These are phyloP conservation scores for Zymoseptoria tritici DNA, from an alignment of 2,329 filamentous ascomycete genomes.

Conservation along the genomic window DNA sequence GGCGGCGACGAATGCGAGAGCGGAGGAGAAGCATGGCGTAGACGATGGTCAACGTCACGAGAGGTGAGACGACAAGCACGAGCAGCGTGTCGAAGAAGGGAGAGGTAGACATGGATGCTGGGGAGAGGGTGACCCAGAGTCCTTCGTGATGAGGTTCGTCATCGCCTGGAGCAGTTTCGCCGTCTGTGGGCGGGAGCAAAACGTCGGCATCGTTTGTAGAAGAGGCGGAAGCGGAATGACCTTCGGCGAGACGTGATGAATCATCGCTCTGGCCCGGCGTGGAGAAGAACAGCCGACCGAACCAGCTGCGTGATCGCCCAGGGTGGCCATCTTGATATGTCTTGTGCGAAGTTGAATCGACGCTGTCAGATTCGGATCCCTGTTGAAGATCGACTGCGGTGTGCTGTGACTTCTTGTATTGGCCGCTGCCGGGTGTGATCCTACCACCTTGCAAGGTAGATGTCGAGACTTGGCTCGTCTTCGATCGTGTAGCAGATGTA, in stretches of 20 bases:
- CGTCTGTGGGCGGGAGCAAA: slow-evolving; percentile 2
- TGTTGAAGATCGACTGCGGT: slow-evolving; percentile 18
- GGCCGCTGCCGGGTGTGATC: slow-evolving; percentile 64
- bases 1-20: slow-evolving; percentile 76
- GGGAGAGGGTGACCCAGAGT: slow-evolving; percentile 93
- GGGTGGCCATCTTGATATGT: slow-evolving; percentile 7
- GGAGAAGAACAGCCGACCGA: slow-evolving; percentile 19
- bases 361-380: slow-evolving; percentile 7
- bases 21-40: slow-evolving; percentile 82
- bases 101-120: slow-evolving; percentile 76
- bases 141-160: slow-evolving; percentile 53
- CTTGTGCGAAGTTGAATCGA: slow-evolving; percentile 14
- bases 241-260: background rate
- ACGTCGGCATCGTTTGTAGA: background rate
- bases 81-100: slow-evolving; percentile 94
- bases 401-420: slow-evolving; percentile 49
- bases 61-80: slow-evolving; percentile 90
- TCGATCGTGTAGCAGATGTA: slow-evolving; percentile 13
- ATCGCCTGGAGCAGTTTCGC: background rate
- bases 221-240: background rate
- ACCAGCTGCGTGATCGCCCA: slow-evolving; percentile 19
- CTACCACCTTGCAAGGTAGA: slow-evolving; percentile 50
- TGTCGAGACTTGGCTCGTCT: slow-evolving; percentile 23
- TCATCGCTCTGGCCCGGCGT: slow-evolving; percentile 2
- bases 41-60: slow-evolving; percentile 87